These are phyloP conservation scores for Trichoderma oligosporum DNA, from an alignment of 2,329 filamentous ascomycete species.

Conservation along the genomic window DNA sequence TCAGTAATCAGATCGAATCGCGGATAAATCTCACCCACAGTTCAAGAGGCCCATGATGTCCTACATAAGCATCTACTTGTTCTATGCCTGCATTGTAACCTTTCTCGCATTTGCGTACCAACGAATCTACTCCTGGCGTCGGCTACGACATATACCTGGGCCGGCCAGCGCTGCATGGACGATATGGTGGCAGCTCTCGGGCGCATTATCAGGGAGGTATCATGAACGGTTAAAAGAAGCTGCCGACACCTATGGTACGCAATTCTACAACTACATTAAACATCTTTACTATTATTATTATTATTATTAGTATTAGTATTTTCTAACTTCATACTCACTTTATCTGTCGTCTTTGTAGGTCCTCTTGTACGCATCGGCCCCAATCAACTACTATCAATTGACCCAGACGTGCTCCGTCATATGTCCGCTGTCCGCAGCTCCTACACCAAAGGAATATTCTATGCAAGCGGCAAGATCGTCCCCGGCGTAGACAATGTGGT, in stretches of 20 bases:
- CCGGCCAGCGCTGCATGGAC: conserved; percentile 28
- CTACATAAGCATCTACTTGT: not conserved
- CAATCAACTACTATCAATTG: conserved; percentile 39
- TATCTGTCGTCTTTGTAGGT: not conserved
- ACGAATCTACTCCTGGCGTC: conserved; percentile 26
- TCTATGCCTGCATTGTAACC: not conserved
- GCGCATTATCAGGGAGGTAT: conserved; percentile 29
- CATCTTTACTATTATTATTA: not conserved
- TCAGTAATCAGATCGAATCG: not conserved
- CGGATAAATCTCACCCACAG: not conserved
- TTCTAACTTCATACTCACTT: not conserved
- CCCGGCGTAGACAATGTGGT: conserved; percentile 53
- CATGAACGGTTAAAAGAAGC: conserved; percentile 28
- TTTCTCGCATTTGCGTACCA: not conserved
- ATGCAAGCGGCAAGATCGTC: conserved; percentile 49
- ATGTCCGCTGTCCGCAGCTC: conserved; percentile 37
- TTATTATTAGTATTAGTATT: too few relatives aligned
- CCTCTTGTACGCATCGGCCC: conserved; percentile 40
- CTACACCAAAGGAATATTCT: conserved; percentile 42
- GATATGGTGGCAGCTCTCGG: conserved; percentile 30
- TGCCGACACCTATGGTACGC: conserved; percentile 27
- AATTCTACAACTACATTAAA: not conserved
- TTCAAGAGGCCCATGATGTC: not conserved
- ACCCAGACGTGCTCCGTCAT: conserved; percentile 37
- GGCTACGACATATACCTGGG: conserved; percentile 30